Evolutionary conservation across 2,329 filamentous ascomycete species (phyloP).

Genomic region (Escovopsis sp.): DNA sequence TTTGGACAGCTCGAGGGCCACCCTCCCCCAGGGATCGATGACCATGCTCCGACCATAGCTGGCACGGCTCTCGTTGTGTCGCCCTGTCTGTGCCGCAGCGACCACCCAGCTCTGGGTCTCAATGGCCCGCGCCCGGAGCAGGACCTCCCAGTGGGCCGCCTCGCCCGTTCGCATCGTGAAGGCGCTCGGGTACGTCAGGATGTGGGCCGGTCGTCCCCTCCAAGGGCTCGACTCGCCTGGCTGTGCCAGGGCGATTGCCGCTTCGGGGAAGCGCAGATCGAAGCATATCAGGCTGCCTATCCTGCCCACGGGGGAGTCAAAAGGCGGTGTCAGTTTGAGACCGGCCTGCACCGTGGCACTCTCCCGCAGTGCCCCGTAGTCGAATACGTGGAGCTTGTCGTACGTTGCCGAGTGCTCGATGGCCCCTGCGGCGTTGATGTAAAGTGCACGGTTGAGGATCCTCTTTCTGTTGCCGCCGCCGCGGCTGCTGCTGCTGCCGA

Average conservation of each 20-base stretch:
- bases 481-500: too few species aligned
- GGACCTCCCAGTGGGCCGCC: constrained; percentile 63
- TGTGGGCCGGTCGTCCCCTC: constrained; percentile 38
- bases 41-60: constrained; percentile 83
- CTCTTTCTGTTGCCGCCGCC: constrained; percentile 6
- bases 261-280: constrained; percentile 73
- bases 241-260: constrained; percentile 47
- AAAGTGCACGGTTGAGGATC: constrained; percentile 38
- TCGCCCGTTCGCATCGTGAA: constrained; percentile 77
- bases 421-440: constrained; percentile 29
- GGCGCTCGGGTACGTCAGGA: constrained; percentile 76
- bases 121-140: constrained; percentile 68
- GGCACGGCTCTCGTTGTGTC: constrained; percentile 55
- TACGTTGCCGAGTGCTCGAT: constrained; percentile 37
- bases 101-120: constrained; percentile 81
- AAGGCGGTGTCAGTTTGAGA: constrained; percentile 46
- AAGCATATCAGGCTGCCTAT: constrained; percentile 80
- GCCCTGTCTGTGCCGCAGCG: constrained; percentile 65
- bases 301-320: constrained; percentile 56
- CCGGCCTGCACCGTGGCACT: constrained; percentile 53
- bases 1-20: constrained; percentile 45
- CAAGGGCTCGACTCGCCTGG: constrained; percentile 17
- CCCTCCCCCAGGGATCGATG: constrained; percentile 71
- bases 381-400: constrained; percentile 86
- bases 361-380: constrained; percentile 40